A percentile compares a stretch with the other conserved stretches of the same genome.
phyloP scores from a whole-genome alignment of 2,329 filamentous ascomycete species.

The Bipolaris cookei region DNA sequence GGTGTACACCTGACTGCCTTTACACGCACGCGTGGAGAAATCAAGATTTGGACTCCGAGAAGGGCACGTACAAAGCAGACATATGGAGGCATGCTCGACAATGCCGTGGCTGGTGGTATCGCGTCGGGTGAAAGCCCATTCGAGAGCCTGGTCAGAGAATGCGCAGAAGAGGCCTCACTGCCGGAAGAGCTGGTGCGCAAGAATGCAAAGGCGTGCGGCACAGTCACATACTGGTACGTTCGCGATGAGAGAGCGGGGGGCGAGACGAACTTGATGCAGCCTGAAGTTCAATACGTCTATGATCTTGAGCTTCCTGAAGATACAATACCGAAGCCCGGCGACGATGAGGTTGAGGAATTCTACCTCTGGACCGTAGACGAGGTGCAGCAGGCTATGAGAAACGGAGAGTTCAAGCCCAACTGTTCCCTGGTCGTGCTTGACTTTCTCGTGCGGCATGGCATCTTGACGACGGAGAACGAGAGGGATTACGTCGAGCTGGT shows the following conservation, averaged over 20 bases:
- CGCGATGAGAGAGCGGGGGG: conserved; percentile 77
- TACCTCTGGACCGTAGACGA: conserved; percentile 78
- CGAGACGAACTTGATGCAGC: conserved; percentile 81
- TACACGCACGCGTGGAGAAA: conserved; percentile 50
- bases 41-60: conserved; percentile 85
- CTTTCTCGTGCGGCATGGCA: conserved; percentile 85
- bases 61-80: conserved; percentile 80
- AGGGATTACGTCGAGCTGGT: conserved; percentile 77
- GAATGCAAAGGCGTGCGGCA: conserved; percentile 66
- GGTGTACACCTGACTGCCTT: conserved; percentile 54
- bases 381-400: conserved; percentile 70
- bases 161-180: conserved; percentile 85
- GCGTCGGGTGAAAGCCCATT: conserved; percentile 80
- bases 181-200: conserved; percentile 71
- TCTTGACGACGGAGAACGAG: conserved; percentile 81
- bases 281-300: conserved; percentile 90
- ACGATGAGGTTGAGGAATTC: conserved; percentile 89
- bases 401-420: conserved; percentile 89
- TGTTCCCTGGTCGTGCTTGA: conserved; percentile 84
- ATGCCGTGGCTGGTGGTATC: conserved; percentile 87
- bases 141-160: conserved; percentile 83
- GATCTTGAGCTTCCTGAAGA: conserved; percentile 78
- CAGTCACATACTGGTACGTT: conserved; percentile 84
- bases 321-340: conserved; percentile 75
- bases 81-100: conserved; percentile 91